Percentiles rank a stretch among this genome's conserved stretches.
These are phyloP conservation scores for Fomitopsis serialis DNA, from an alignment of 768 basidiomycete genomes.

Conservation along the genomic window DNA sequence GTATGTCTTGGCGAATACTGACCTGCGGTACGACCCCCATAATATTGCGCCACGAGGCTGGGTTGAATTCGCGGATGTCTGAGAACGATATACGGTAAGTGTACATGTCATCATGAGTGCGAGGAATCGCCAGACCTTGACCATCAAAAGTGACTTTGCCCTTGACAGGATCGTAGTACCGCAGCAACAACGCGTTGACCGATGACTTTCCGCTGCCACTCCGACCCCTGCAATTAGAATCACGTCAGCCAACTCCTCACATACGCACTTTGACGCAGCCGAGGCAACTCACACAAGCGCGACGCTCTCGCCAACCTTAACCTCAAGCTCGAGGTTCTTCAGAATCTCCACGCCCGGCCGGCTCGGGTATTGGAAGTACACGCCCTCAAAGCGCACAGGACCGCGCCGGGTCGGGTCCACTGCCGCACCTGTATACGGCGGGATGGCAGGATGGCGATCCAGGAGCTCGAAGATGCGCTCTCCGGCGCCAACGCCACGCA, in stretches of 20 bases:
- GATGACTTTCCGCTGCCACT: slow-evolving; percentile 96
- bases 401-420: slow-evolving; percentile 58
- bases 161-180: slow-evolving; percentile 85
- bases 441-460: slow-evolving; percentile 73
- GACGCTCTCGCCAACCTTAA: slow-evolving; percentile 81
- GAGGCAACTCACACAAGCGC: slow-evolving; percentile 77
- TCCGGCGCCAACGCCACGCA: slow-evolving; percentile 95
- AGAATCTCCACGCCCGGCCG: slow-evolving; percentile 77
- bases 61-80: slow-evolving; percentile 86
- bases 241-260: not conserved
- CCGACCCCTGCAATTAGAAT: slow-evolving; percentile 54
- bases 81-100: slow-evolving; percentile 1
- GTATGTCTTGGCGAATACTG: not conserved
- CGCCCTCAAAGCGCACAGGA: slow-evolving; percentile 71
- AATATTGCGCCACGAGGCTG: slow-evolving; percentile 79
- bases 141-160: slow-evolving; percentile 85
- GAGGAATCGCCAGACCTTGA: slow-evolving; percentile 56
- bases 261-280: not conserved
- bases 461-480: slow-evolving; percentile 91
- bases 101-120: no score
- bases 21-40: slow-evolving; percentile 94
- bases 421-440: slow-evolving; percentile 52
- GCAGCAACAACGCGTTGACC: slow-evolving; percentile 76
- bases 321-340: slow-evolving; percentile 75
- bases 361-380: slow-evolving; percentile 87